Base-by-base conservation (phyloP, 768 basidiomycete species). In the Roridomyces roridus region DNA sequence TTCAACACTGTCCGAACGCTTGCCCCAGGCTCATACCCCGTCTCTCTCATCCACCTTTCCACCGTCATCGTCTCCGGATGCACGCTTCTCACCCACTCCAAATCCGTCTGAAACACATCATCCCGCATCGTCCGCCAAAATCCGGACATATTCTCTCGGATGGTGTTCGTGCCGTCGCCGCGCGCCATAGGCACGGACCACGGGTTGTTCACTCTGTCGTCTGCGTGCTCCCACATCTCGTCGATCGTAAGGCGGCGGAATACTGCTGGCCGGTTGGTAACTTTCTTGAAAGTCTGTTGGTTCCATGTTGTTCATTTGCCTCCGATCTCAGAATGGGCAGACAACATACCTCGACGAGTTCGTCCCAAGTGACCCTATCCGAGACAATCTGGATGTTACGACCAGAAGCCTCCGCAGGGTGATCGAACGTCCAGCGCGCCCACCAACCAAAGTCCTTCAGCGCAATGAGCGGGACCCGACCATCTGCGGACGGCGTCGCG, bases 381-480 rank as follows among this genome's bases (percentile, higher is more conserved):
- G 69, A 72, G 6, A 70, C 72, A 40, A 77, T 62, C 25, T 69
- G 59, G 39, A 77, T 69, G 40, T 78, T 74, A 37, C 67, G 68
- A 5, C 70, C 74, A 28, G 73, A 75, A 11, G 68, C 72, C 44
- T 67, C 59, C 10, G 57, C 60, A 29, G 70, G 74, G 47, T 76
- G 64, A 58, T 74, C 69, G 48, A 77, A 72, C 2, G 68, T 72
- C 48, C 71, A 76, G 17, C 74, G 70, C 15, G 67, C 71, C 69
- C 72, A 78, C 67, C 68, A 77, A 25, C 71, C 77, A 11, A 77
- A 65, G 57, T 78, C 77, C 24, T 68, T 58, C 15, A 78, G 65
- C 2, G 74, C 69, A 26, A 77, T 72, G 65, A 76, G 65, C 25
- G 74, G 72, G 26, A 76, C 66, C 29, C 68, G 68, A 1, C 73